Evolutionary conservation across 2,329 filamentous ascomycete genomes (phyloP).

Genomic region (Furcasterigmium sp.): DNA sequence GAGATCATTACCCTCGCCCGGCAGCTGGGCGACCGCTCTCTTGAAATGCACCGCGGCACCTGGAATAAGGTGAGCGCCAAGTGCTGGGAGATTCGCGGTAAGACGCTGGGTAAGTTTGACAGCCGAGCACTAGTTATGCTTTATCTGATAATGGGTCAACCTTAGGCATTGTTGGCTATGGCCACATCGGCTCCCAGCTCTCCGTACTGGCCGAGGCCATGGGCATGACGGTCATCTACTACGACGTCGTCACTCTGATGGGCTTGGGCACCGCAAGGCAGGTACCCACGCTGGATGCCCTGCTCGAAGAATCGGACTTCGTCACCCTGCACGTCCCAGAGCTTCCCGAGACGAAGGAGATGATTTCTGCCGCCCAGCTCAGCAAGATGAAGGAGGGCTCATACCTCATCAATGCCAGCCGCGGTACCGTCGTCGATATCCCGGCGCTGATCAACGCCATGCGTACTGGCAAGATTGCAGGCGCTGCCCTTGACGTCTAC

Average conservation of each 20-base stretch:
- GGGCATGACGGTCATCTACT: conserved; percentile 98
- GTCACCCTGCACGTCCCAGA: conserved; percentile 94
- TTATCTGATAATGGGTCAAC: background rate
- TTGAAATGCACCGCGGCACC: conserved; percentile 85
- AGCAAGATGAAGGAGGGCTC: conserved; percentile 86
- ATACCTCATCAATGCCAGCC: conserved; percentile 94
- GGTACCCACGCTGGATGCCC: conserved; percentile 68
- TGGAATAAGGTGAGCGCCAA: conserved; percentile 98
- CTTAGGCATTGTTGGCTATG: conserved; percentile 85
- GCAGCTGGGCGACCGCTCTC: conserved; percentile 88
- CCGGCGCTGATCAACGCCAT: conserved; percentile 84
- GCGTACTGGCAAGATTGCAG: conserved; percentile 80
- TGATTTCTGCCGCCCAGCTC: conserved; percentile 79
- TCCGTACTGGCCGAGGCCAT: conserved; percentile 94
- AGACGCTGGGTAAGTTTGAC: conserved; percentile 68
- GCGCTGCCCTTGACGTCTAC: conserved; percentile 94
- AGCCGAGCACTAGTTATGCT: background rate
- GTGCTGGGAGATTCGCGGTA: conserved; percentile 98
- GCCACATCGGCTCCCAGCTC: conserved; percentile 93
- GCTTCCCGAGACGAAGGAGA: conserved; percentile 83
- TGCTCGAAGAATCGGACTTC: conserved; percentile 81
- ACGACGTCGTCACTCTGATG: conserved; percentile 93
- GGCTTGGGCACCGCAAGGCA: conserved; percentile 83
- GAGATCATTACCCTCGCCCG: conserved; percentile 91
- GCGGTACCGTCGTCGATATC: conserved; percentile 91